These are phyloP conservation scores for Entrophospora sp. DNA, from an alignment of 192 early-diverging fungal species.

Conservation along the genomic window DNA sequence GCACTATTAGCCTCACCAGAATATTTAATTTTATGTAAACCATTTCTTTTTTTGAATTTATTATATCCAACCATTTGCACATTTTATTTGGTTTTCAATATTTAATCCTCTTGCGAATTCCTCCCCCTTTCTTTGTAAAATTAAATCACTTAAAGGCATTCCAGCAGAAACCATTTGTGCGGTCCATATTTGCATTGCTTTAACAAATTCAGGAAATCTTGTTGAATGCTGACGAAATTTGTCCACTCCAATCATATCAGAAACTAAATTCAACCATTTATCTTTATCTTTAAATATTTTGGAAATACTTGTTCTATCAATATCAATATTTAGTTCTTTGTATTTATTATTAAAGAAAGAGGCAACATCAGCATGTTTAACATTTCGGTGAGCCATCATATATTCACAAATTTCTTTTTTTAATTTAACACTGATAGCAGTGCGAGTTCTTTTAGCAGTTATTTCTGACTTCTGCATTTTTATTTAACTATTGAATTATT, in stretches of 20 bases:
- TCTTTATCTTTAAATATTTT: neutral
- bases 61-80: neutral
- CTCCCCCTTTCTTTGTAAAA: neutral
- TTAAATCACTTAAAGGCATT: neutral
- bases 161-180: neutral
- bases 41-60: neutral
- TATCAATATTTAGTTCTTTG: neutral
- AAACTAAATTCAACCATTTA: neutral
- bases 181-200: neutral
- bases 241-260: neutral
- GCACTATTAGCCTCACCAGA: neutral
- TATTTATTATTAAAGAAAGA: neutral
- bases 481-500: too few species aligned
- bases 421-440: neutral
- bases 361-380: neutral
- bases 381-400: neutral
- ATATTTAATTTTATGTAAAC: neutral
- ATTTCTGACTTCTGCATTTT: too few species aligned
- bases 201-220: neutral
- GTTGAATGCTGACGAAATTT: neutral
- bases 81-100: neutral
- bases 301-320: neutral
- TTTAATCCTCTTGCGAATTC: neutral
- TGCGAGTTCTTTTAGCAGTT: neutral
- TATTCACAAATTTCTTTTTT: slow-evolving; percentile 4